Conservation (phyloP, 306 rosid genomes). For the Vachellia pachyceras region DNA sequence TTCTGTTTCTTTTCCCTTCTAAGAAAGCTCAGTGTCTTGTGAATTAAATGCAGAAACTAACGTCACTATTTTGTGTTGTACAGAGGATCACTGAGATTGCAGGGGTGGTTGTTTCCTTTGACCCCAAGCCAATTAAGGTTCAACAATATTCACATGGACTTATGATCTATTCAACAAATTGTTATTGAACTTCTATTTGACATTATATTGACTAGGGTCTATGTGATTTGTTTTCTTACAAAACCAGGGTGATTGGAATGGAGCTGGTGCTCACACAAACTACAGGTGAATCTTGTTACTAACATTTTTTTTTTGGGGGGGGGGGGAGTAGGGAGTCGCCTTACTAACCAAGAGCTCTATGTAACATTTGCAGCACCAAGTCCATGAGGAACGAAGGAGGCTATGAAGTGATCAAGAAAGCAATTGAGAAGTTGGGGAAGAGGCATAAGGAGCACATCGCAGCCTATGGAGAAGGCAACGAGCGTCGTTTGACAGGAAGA, state of each 20-base stretch:
- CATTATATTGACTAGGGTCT: not conserved
- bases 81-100: slow-evolving; percentile 95
- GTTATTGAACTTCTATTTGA: not conserved
- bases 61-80: slow-evolving; percentile 31
- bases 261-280: slow-evolving; percentile 98
- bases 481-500: slow-evolving; percentile 85
- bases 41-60: not conserved
- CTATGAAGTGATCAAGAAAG: slow-evolving; percentile 74
- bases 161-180: not conserved
- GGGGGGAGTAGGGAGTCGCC: not conserved
- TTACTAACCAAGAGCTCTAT: not conserved
- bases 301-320: too few species aligned
- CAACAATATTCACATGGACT: not conserved
- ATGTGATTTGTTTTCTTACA: not conserved
- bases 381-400: slow-evolving; percentile 85
- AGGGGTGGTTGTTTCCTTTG: slow-evolving; percentile 78
- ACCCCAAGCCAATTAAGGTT: slow-evolving; percentile 95
- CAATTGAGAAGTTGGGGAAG: slow-evolving; percentile 73
- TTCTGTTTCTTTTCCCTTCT: not conserved
- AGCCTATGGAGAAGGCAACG: slow-evolving; percentile 98
- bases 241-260: slow-evolving; percentile 92
- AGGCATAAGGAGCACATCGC: slow-evolving; percentile 86
- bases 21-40: not conserved
- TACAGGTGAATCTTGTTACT: slow-evolving; percentile 59
- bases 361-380: slow-evolving; percentile 67